These are phyloP conservation scores for Phytopythium aichiense DNA, from an alignment of 352 stramenopile species.

Conservation along the genomic window DNA sequence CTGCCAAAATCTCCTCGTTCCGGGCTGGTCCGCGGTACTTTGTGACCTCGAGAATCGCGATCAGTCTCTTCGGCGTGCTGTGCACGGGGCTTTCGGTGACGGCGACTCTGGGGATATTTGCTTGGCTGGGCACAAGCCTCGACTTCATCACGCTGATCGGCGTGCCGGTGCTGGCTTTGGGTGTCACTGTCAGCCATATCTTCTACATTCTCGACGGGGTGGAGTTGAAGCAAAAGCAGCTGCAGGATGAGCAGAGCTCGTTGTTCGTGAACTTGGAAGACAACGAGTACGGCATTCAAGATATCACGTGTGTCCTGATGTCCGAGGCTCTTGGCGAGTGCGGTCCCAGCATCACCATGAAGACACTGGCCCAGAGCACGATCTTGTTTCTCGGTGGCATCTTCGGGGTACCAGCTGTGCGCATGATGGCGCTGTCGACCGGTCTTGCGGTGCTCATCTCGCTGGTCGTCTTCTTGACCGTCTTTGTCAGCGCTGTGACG, in stretches of 20 bases:
- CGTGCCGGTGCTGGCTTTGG: constrained; percentile 56
- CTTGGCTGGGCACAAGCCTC: constrained; percentile 53
- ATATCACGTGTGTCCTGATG: constrained; percentile 46
- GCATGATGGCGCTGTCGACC: constrained; percentile 59
- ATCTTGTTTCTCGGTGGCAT: constrained; percentile 53
- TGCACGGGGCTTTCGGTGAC: constrained; percentile 62
- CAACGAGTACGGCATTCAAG: constrained; percentile 39
- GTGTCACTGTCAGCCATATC: constrained; percentile 69
- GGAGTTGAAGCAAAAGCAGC: constrained; percentile 37
- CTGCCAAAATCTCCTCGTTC: constrained; percentile 64
- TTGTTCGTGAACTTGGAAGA: constrained; percentile 49
- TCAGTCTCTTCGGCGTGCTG: constrained; percentile 60
- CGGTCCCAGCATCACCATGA: constrained; percentile 57
- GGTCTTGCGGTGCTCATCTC: constrained; percentile 42
- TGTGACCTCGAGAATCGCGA: constrained; percentile 52
- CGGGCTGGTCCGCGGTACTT: constrained; percentile 46
- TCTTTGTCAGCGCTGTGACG: constrained; percentile 54
- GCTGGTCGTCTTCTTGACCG: constrained; percentile 59
- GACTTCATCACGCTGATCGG: constrained; percentile 72
- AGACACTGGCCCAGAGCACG: constrained; percentile 35
- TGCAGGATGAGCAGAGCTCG: constrained; percentile 37
- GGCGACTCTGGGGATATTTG: constrained; percentile 64
- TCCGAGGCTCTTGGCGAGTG: constrained; percentile 44
- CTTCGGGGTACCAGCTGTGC: constrained; percentile 57
- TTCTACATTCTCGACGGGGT: constrained; percentile 65